Conservation (phyloP, 106 monocot genomes). For the Apostasia shenzhenica region DNA sequence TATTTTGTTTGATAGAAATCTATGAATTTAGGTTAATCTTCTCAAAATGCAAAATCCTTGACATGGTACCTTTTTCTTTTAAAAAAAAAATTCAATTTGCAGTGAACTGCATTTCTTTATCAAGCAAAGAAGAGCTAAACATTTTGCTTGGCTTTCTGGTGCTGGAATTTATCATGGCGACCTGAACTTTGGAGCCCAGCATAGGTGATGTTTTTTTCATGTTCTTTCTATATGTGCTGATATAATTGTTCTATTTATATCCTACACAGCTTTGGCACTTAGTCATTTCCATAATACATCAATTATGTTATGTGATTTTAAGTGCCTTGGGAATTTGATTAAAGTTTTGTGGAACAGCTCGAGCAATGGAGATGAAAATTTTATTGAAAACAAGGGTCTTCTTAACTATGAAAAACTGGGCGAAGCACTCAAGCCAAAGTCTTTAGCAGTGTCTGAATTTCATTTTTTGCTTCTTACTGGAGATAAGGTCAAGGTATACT, state of each 20-base stretch:
- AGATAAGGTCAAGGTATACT: constrained; percentile 82
- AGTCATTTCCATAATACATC: neutral
- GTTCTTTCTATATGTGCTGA: neutral
- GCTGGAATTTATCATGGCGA: constrained; percentile 96
- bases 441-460: constrained; percentile 88
- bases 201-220: constrained; percentile 45
- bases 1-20: too few species aligned
- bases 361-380: constrained; percentile 85
- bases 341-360: constrained; percentile 41
- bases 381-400: constrained; percentile 97
- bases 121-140: constrained; percentile 82
- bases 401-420: constrained; percentile 72
- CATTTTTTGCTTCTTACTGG: constrained; percentile 91
- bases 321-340: too few species aligned
- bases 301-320: neutral
- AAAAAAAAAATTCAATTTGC: constrained; percentile 8
- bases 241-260: neutral
- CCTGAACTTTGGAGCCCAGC: constrained; percentile 96
- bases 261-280: too few species aligned
- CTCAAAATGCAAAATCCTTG: too few species aligned
- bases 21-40: too few species aligned
- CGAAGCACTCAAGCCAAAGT: constrained; percentile 63
- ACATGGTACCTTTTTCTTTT: too few species aligned
- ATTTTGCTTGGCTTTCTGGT: constrained; percentile 99
- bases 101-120: constrained; percentile 98